phyloP scores from a whole-genome alignment of 1,284 basidiomycete genomes.

The Leccinum angustisporum region DNA sequence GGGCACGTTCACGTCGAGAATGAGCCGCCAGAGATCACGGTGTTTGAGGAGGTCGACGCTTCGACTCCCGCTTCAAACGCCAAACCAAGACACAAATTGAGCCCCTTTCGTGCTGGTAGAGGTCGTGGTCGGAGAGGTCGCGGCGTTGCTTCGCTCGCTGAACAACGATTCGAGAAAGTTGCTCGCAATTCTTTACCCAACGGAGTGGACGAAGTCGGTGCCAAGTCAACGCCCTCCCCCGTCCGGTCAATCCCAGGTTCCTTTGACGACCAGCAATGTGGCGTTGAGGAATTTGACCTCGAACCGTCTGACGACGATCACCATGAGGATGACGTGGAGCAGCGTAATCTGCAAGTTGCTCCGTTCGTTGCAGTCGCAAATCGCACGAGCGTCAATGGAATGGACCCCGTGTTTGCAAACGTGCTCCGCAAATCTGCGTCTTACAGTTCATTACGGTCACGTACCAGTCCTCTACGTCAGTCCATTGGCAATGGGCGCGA shows the following conservation, averaged over 20 bases:
- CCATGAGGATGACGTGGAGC: conserved; percentile 37
- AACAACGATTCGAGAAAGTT: conserved; percentile 57
- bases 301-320: conserved; percentile 39
- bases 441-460: conserved; percentile 47
- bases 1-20: conserved; percentile 42
- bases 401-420: conserved; percentile 82
- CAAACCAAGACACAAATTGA: conserved; percentile 31
- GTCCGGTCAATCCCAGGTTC: conserved; percentile 48
- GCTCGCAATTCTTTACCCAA: conserved; percentile 50
- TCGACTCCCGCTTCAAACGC: conserved; percentile 33
- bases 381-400: conserved; percentile 71
- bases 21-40: conserved; percentile 43
- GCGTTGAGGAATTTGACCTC: conserved; percentile 36
- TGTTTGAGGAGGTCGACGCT: conserved; percentile 43
- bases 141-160: conserved; percentile 56
- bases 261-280: conserved; percentile 38
- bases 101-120: conserved; percentile 38
- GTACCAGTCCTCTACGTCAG: conserved; percentile 56
- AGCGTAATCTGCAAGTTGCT: conserved; percentile 39
- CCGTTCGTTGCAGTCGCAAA: conserved; percentile 48
- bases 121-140: conserved; percentile 44
- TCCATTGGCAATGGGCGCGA: conserved; percentile 41
- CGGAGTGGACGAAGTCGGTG: conserved; percentile 45
- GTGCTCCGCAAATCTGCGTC: conserved; percentile 63
- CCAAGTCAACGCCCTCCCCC: conserved; percentile 45